These are phyloP conservation scores for Erythrophleum ivorense DNA, from an alignment of 331 rosid species.

Conservation along the genomic window DNA sequence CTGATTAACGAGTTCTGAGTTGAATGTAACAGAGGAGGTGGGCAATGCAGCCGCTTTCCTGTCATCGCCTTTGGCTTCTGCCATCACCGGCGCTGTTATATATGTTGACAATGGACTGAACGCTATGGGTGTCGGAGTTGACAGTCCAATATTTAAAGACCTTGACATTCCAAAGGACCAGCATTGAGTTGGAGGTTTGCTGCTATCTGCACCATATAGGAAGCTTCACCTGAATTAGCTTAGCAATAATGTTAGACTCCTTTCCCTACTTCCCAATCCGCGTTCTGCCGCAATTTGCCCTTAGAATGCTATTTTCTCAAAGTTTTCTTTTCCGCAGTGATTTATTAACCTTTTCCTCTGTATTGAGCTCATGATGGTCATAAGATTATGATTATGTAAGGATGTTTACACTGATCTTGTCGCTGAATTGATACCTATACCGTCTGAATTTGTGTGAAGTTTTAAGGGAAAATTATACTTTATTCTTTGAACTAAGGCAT, in stretches of 20 bases:
- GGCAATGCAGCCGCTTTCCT: conserved; percentile 72
- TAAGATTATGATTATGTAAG: neutral
- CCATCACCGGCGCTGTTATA: conserved; percentile 63
- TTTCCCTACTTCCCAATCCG: neutral
- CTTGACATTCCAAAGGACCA: conserved; percentile 19
- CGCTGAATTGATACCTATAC: neutral
- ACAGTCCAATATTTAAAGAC: conserved; percentile 35
- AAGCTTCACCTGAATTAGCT: neutral
- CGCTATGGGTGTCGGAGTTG: conserved; percentile 73
- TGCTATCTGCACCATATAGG: too few species aligned
- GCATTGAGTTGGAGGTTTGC: neutral
- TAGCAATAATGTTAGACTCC: neutral
- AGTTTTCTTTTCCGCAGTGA: neutral
- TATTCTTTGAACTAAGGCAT: too few species aligned
- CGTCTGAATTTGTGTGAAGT: too few species aligned
- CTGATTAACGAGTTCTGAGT: neutral
- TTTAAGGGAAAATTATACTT: too few species aligned
- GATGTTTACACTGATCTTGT: neutral
- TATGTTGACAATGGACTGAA: conserved; percentile 72
- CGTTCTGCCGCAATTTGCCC: neutral
- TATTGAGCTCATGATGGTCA: neutral
- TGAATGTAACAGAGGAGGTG: conserved; percentile 60
- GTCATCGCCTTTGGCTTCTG: conserved; percentile 76
- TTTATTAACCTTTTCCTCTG: neutral
- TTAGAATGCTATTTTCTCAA: neutral